phyloP scores from a whole-genome alignment of 352 stramenopile genomes.

The Elongisporangium anandrum region DNA sequence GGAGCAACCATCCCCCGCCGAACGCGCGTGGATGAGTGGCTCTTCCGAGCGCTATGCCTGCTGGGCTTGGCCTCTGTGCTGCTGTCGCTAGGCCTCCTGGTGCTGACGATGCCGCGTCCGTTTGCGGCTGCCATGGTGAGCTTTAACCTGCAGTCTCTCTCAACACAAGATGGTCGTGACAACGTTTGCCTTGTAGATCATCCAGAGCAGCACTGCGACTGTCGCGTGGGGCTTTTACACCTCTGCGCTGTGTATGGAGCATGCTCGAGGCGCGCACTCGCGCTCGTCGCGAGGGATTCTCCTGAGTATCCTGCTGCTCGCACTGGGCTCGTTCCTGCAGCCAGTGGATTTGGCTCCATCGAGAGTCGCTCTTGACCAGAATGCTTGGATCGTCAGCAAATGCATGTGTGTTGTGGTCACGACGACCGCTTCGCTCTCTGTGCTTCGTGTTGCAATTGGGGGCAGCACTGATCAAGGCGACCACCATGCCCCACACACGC shows the following conservation, averaged over 20 bases:
- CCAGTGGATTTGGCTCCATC: background rate
- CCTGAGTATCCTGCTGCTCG: constrained; percentile 7
- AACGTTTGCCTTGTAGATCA: constrained; percentile 3
- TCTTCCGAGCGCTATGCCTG: constrained; percentile 30
- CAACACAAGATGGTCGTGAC: background rate
- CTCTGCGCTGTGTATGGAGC: constrained; percentile 10
- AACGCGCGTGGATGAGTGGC: constrained; percentile 4
- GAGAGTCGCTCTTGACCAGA: background rate
- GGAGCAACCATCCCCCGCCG: background rate
- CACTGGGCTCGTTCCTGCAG: background rate
- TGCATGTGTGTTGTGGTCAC: constrained; percentile 1
- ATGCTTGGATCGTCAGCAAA: background rate
- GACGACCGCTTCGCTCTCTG: constrained; percentile 1
- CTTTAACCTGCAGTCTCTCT: background rate
- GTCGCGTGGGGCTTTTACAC: constrained; percentile 14
- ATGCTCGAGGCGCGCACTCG: background rate
- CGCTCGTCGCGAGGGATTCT: background rate
- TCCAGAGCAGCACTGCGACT: constrained; percentile 8
- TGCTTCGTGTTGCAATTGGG: constrained; percentile 8
- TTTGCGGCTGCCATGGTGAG: constrained; percentile 32
- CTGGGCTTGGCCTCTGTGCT: constrained; percentile 14
- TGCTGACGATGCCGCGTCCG: constrained; percentile 14
- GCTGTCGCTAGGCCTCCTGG: constrained; percentile 17
- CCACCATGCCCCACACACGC: background rate
- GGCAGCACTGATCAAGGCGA: background rate